A percentile compares a stretch with the other conserved stretches of the same genome.
Evolutionary conservation across 768 basidiomycete genomes (phyloP).

Genomic region (Pleurotus giganteus): DNA sequence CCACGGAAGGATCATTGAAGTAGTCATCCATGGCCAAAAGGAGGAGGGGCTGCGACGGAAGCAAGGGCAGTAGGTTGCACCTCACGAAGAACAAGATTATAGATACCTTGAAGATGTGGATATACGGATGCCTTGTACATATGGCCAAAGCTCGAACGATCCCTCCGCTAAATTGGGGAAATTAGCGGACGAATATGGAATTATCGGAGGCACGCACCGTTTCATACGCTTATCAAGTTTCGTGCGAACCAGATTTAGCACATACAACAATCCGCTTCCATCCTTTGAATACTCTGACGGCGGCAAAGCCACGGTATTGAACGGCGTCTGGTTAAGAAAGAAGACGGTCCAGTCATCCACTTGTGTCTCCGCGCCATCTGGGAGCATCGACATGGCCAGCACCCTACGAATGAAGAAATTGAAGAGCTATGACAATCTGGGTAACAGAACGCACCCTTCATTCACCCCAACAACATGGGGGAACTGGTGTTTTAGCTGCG

Average conservation of each 20-base stretch:
- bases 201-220: slow-evolving; percentile 38
- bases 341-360: slow-evolving; percentile 97
- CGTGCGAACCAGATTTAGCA: slow-evolving; percentile 75
- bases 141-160: slow-evolving; percentile 81
- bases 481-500: slow-evolving; percentile 91
- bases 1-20: slow-evolving; percentile 62
- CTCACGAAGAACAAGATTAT: slow-evolving; percentile 10
- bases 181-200: not conserved
- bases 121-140: slow-evolving; percentile 75
- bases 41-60: slow-evolving; percentile 54
- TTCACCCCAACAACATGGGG: slow-evolving; percentile 91
- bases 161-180: slow-evolving; percentile 53
- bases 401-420: slow-evolving; percentile 47
- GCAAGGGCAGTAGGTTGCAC: slow-evolving; percentile 1
- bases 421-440: slow-evolving; percentile 12
- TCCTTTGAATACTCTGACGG: slow-evolving; percentile 44
- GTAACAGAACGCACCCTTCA: slow-evolving; percentile 66
- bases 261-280: slow-evolving; percentile 58
- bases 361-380: slow-evolving; percentile 93
- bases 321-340: slow-evolving; percentile 90
- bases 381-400: slow-evolving; percentile 97
- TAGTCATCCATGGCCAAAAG: slow-evolving; percentile 77
- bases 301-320: slow-evolving; percentile 83
- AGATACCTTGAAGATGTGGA: slow-evolving; percentile 71
- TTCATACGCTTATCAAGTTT: slow-evolving; percentile 71